Conservation (phyloP, 2,329 filamentous ascomycete genomes). For the Botrytis hyacinthi region DNA sequence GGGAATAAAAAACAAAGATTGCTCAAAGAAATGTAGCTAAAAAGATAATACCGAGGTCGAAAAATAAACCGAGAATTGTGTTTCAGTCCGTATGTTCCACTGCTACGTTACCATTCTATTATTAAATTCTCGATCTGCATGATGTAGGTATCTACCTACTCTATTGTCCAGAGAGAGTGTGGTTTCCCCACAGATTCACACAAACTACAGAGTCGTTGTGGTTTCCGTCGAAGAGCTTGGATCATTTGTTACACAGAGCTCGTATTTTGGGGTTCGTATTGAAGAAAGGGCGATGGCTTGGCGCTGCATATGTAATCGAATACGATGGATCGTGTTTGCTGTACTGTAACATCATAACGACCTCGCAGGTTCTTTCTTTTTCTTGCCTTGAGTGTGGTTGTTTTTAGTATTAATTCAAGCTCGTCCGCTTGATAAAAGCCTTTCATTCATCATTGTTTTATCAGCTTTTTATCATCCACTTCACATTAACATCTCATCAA, state of each 20-base stretch:
- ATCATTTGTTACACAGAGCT: neutral
- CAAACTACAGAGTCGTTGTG: neutral
- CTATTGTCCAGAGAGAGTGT: neutral
- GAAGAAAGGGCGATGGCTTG: neutral
- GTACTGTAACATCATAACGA: neutral
- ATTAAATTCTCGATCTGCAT: neutral
- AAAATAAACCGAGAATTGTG: neutral
- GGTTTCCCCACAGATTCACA: neutral
- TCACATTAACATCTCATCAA: neutral
- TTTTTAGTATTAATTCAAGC: neutral
- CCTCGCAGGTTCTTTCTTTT: neutral
- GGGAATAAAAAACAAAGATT: neutral
- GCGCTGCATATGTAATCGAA: neutral
- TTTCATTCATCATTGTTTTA: neutral
- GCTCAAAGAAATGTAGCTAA: too few relatives aligned
- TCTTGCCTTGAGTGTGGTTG: neutral
- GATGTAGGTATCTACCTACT: neutral
- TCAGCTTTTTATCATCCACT: neutral
- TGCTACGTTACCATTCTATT: constrained; percentile 1
- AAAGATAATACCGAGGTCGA: neutral
- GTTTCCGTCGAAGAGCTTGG: neutral
- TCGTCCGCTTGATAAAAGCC: neutral
- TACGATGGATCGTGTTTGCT: neutral
- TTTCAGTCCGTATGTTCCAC: neutral
- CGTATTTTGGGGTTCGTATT: constrained; percentile 6